A percentile compares a stretch with the other conserved stretches of the same genome.
phyloP scores from a whole-genome alignment of 805 yeast species.

The Saturnispora gosingensis region DNA sequence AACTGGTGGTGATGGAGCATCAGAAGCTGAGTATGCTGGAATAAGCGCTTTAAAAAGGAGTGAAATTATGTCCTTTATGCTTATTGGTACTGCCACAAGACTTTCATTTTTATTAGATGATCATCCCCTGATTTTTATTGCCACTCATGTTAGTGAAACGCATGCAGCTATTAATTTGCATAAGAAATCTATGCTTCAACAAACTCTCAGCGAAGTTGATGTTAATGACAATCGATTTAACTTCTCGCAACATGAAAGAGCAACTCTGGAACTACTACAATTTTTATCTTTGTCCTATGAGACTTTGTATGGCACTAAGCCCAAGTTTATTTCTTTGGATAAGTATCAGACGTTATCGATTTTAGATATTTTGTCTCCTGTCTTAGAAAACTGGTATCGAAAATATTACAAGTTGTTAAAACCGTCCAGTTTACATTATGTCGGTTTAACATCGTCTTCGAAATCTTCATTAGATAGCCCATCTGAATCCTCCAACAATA shows the following conservation, averaged over 20 bases:
- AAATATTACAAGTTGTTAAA: constrained; percentile 48
- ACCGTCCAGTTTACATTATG: constrained; percentile 35
- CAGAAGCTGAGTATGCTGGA: constrained; percentile 53
- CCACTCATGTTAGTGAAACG: constrained; percentile 79
- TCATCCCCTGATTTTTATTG: constrained; percentile 65
- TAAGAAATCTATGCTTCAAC: constrained; percentile 67
- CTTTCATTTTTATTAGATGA: constrained; percentile 75
- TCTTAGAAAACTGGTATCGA: constrained; percentile 69
- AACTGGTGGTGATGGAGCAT: constrained; percentile 16
- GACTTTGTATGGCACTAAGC: constrained; percentile 61
- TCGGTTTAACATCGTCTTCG: constrained; percentile 9
- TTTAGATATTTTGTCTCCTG: constrained; percentile 63
- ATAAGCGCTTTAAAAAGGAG: constrained; percentile 78
- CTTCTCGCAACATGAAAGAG: constrained; percentile 58
- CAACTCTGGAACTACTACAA: constrained; percentile 70
- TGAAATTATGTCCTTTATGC: constrained; percentile 90
- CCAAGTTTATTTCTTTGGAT: constrained; percentile 40
- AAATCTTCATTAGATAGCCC: background rate
- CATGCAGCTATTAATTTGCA: constrained; percentile 75
- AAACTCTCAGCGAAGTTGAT: constrained; percentile 60
- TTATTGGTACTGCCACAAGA: constrained; percentile 78
- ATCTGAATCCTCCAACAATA: background rate
- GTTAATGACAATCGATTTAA: constrained; percentile 31
- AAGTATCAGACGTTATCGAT: constrained; percentile 64
- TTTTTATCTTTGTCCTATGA: constrained; percentile 79